A percentile compares a stretch with the other conserved stretches of the same genome.
Conservation (phyloP, 345 rosid species). For the Abelmoschus esculentus region DNA sequence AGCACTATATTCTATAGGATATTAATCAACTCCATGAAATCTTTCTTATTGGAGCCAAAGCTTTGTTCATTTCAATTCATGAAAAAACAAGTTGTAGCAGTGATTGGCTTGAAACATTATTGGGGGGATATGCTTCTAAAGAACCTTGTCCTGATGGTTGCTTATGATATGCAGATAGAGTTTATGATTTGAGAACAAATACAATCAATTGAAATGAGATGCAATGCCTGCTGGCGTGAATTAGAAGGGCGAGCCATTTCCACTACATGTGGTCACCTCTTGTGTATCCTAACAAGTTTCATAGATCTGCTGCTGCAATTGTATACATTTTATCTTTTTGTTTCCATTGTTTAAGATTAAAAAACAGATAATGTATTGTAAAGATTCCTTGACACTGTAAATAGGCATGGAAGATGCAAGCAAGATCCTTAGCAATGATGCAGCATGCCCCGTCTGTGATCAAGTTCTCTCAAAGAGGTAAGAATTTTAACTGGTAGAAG, state of each 20-base stretch:
- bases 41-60: not conserved
- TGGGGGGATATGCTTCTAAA: not conserved
- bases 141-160: constrained; percentile 1
- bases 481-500: not conserved
- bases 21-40: no score
- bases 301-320: not conserved
- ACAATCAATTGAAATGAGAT: constrained; percentile 34
- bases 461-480: constrained; percentile 96
- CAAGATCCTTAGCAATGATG: constrained; percentile 86
- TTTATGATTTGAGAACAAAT: constrained; percentile 10
- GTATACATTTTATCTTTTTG: not conserved
- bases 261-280: constrained; percentile 84
- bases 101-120: not conserved
- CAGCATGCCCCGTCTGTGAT: constrained; percentile 87
- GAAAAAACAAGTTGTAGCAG: not conserved
- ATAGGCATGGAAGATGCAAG: constrained; percentile 83
- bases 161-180: constrained; percentile 9
- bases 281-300: constrained; percentile 53
- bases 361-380: constrained; percentile 8
- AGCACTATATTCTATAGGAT: not conserved
- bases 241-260: constrained; percentile 83
- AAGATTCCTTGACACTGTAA: constrained; percentile 38
- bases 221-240: constrained; percentile 99
- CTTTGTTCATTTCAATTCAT: not conserved
- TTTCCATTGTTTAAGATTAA: constrained; percentile 5